phyloP scores from a whole-genome alignment of 1,284 basidiomycete species.

The Vanrija pseudolonga region DNA sequence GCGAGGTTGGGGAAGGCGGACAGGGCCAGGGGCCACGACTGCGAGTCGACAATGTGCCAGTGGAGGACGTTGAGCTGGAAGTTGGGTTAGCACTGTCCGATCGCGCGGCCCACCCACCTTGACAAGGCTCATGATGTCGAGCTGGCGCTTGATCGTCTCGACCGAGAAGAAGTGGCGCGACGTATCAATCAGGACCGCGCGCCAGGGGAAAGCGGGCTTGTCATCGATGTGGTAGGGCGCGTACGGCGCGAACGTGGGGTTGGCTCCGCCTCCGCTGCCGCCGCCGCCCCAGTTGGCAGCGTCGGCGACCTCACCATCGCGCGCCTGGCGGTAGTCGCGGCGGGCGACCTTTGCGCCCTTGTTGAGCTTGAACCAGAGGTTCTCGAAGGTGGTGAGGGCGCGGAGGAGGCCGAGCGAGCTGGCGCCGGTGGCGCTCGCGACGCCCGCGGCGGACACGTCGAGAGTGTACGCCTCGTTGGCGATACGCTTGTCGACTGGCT shows the following conservation, averaged over 20 bases:
- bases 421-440: neutral
- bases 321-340: too few relatives aligned
- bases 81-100: too few relatives aligned
- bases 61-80: conserved; percentile 69
- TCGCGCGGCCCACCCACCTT: conserved; percentile 56
- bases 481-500: conserved; percentile 10
- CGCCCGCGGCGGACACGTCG: conserved; percentile 2
- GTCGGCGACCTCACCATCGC: too few relatives aligned
- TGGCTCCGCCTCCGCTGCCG: neutral
- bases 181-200: conserved; percentile 80
- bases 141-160: conserved; percentile 44
- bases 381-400: conserved; percentile 76
- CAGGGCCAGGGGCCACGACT: conserved; percentile 67
- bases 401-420: conserved; percentile 52
- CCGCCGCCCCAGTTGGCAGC: neutral
- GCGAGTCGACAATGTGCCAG: conserved; percentile 6
- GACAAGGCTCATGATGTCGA: conserved; percentile 81
- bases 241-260: conserved; percentile 21
- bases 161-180: conserved; percentile 33
- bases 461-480: conserved; percentile 23
- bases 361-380: conserved; percentile 54
- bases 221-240: conserved; percentile 48
- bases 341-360: too few relatives aligned
- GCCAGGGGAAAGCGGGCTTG: conserved; percentile 49
- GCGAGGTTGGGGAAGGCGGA: conserved; percentile 62